A percentile compares a stretch with the other conserved stretches of the same genome.
These are phyloP conservation scores for Groenewaldozyma sp. DNA, from an alignment of 1,139 yeast species.

Conservation along the genomic window DNA sequence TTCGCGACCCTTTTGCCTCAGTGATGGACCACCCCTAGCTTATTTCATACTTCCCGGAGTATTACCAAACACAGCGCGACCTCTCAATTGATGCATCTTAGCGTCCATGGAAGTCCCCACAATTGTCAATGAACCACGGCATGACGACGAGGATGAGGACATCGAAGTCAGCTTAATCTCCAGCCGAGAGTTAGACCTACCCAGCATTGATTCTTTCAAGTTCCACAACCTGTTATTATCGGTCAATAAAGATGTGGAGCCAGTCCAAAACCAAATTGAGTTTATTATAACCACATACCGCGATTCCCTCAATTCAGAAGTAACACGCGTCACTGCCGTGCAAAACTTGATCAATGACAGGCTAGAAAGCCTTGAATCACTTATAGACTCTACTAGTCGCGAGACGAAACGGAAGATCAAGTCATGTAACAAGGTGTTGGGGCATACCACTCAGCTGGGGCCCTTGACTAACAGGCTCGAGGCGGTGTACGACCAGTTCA, in stretches of 20 bases:
- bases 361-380: not conserved
- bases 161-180: too few species aligned
- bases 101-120: constrained; percentile 1
- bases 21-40: too few species aligned
- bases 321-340: constrained; percentile 10
- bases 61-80: too few species aligned
- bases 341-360: constrained; percentile 15
- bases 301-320: constrained; percentile 14
- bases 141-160: not conserved
- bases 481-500: not conserved
- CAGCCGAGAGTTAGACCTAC: constrained; percentile 10
- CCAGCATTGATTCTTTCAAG: constrained; percentile 16
- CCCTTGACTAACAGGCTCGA: not conserved
- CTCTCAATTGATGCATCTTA: too few species aligned
- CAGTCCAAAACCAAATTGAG: constrained; percentile 11
- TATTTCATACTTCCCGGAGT: too few species aligned
- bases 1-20: too few species aligned
- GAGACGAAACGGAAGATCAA: not conserved
- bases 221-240: constrained; percentile 10
- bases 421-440: not conserved
- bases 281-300: constrained; percentile 11
- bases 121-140: constrained; percentile 5
- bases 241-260: constrained; percentile 9
- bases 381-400: not conserved
- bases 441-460: not conserved